Evolutionary conservation across 139 green algal genomes (phyloP).

Genomic region (Micromonas pusilla): DNA sequence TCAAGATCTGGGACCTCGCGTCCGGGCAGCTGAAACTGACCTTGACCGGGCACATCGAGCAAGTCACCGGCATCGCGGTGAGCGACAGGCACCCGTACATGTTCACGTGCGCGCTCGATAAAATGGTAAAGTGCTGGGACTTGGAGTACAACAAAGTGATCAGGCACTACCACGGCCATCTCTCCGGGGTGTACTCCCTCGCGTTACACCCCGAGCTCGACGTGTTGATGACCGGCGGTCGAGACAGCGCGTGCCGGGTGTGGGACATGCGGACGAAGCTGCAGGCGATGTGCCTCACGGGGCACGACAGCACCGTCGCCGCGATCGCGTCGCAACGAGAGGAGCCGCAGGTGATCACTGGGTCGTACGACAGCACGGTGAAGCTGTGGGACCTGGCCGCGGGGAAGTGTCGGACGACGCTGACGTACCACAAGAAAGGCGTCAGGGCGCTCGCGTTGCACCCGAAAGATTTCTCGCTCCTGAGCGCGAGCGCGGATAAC

Average conservation of each 20-base stretch:
- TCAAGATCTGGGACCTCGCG: conserved; percentile 82
- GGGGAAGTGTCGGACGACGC: conserved; percentile 70
- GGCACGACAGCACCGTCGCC: conserved; percentile 90
- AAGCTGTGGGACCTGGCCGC: conserved; percentile 75
- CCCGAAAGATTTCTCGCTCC: conserved; percentile 82
- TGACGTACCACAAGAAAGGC: conserved; percentile 98
- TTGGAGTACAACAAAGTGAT: conserved; percentile 99
- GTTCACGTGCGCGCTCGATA: conserved; percentile 93
- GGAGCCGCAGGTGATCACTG: conserved; percentile 81
- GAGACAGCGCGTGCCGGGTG: conserved; percentile 83
- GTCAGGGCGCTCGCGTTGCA: conserved; percentile 69
- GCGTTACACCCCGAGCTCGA: conserved; percentile 90
- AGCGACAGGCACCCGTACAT: conserved; percentile 90
- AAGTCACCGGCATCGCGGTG: conserved; percentile 83
- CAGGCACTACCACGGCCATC: conserved; percentile 93
- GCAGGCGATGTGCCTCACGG: conserved; percentile 77
- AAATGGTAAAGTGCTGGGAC: conserved; percentile 99
- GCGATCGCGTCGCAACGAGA: conserved; percentile 69
- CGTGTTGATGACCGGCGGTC: conserved; percentile 77
- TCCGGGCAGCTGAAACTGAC: conserved; percentile 90
- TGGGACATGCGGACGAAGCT: conserved; percentile 97
- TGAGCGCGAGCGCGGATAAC: conserved; percentile 80
- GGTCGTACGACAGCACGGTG: conserved; percentile 74
- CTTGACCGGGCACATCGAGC: conserved; percentile 98
- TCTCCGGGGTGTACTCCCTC: conserved; percentile 94